Conservation (phyloP, 2,329 filamentous ascomycete species). For the Dothistroma pini region DNA sequence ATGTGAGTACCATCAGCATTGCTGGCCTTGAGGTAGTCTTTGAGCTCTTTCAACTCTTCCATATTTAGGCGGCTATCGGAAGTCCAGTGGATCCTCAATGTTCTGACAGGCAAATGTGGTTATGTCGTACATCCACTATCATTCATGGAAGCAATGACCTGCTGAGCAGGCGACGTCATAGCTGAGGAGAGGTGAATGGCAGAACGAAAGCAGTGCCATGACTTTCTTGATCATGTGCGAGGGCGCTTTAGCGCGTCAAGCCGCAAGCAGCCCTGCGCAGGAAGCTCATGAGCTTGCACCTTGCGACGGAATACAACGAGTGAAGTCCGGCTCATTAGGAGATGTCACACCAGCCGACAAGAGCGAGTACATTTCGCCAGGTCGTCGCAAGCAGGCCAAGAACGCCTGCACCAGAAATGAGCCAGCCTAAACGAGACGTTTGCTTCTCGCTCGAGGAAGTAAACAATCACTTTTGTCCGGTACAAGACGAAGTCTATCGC, state of each 20-base stretch:
- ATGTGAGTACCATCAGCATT: slow-evolving; percentile 31
- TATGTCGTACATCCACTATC: neutral
- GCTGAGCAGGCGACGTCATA: neutral
- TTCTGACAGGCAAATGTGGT: neutral
- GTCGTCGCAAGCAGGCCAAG: neutral
- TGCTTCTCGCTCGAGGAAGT: neutral
- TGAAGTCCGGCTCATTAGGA: neutral
- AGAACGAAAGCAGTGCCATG: neutral
- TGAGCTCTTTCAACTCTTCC: slow-evolving; percentile 31
- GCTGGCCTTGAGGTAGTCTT: slow-evolving; percentile 32
- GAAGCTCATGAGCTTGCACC: neutral
- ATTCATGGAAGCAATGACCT: neutral
- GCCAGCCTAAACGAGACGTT: neutral
- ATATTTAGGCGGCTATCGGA: slow-evolving; percentile 13
- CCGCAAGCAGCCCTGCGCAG: neutral
- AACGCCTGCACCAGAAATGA: neutral
- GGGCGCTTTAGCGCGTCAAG: neutral
- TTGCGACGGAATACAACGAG: neutral
- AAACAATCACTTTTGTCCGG: neutral
- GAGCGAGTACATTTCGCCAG: neutral
- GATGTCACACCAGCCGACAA: neutral
- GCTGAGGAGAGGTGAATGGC: neutral
- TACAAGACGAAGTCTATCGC: neutral
- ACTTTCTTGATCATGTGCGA: neutral
- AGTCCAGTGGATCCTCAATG: neutral